A percentile compares a stretch with the other conserved stretches of the same genome.
phyloP scores from a whole-genome alignment of 2,329 filamentous ascomycete species.

The Colletotrichum gigasporum region DNA sequence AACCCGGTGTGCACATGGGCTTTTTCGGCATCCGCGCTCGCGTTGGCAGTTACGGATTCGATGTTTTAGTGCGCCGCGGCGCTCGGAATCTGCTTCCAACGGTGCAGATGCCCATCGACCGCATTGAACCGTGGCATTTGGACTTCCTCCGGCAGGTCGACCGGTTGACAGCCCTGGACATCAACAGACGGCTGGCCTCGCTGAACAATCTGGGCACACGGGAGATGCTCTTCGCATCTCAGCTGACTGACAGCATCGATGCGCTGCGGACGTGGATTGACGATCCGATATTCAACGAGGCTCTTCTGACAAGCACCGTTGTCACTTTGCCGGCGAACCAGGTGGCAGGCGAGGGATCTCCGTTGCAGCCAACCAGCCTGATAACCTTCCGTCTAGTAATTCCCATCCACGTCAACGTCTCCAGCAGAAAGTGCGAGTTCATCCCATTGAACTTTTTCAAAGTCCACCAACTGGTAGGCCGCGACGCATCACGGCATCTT shows the following conservation, averaged over 20 bases:
- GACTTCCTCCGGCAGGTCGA: constrained; percentile 63
- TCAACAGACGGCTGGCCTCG: constrained; percentile 49
- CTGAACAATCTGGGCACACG: constrained; percentile 47
- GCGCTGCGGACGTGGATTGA: constrained; percentile 52
- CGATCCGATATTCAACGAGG: constrained; percentile 56
- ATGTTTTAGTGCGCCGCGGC: constrained; percentile 67
- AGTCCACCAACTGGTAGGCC: constrained; percentile 70
- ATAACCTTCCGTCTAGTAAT: constrained; percentile 70
- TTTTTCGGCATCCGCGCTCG: constrained; percentile 66
- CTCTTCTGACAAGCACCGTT: constrained; percentile 52
- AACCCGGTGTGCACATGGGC: constrained; percentile 65
- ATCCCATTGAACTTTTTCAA: constrained; percentile 73
- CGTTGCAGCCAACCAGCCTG: constrained; percentile 44
- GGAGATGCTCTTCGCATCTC: constrained; percentile 54
- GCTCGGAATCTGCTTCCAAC: constrained; percentile 70
- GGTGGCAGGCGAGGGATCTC: constrained; percentile 22
- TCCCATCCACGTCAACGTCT: constrained; percentile 65
- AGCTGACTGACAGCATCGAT: constrained; percentile 54
- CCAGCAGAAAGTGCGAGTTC: constrained; percentile 64
- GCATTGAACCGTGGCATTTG: constrained; percentile 64
- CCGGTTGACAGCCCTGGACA: constrained; percentile 49
- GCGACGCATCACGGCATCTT: constrained; percentile 62
- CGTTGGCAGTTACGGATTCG: constrained; percentile 65
- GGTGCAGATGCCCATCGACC: constrained; percentile 60
- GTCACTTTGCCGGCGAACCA: constrained; percentile 49